These are phyloP conservation scores for Aspergillus caelatus DNA, from an alignment of 2,329 filamentous ascomycete species.

Conservation along the genomic window DNA sequence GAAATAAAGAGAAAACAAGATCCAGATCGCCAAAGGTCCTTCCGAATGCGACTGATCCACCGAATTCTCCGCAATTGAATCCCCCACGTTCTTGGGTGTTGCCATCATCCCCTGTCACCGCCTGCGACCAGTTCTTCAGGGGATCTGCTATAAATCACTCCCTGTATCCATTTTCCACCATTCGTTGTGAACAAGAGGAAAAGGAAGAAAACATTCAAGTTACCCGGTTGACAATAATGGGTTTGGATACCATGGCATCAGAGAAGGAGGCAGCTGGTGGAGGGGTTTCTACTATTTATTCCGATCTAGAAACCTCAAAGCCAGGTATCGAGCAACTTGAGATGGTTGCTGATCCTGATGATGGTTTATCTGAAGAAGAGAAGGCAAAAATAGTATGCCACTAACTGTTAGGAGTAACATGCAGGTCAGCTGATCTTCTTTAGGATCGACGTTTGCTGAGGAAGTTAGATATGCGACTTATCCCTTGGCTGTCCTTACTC, in stretches of 20 bases:
- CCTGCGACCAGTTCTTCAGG: not conserved
- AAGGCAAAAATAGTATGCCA: slow-evolving; percentile 57
- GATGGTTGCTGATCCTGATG: slow-evolving; percentile 59
- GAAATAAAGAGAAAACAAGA: too few species aligned
- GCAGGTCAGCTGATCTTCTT: slow-evolving; percentile 22
- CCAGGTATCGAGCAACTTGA: slow-evolving; percentile 10
- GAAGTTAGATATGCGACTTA: slow-evolving; percentile 49
- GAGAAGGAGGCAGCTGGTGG: not conserved
- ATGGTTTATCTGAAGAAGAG: slow-evolving; percentile 65
- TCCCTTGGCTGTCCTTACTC: slow-evolving; percentile 51
- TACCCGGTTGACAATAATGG: not conserved
- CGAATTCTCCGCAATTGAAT: not conserved
- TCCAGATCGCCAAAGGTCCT: not conserved
- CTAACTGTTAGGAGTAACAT: slow-evolving; percentile 12
- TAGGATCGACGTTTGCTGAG: slow-evolving; percentile 49
- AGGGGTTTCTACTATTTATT: not conserved
- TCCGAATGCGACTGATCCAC: not conserved
- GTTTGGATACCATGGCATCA: not conserved
- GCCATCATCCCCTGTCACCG: not conserved
- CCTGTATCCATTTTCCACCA: not conserved
- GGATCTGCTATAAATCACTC: not conserved
- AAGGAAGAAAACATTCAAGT: not conserved
- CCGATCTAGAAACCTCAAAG: not conserved
- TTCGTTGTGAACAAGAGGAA: not conserved
- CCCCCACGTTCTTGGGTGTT: not conserved